phyloP scores from a whole-genome alignment of 1,139 yeast species.

The Kluyveromyces sp. region DNA sequence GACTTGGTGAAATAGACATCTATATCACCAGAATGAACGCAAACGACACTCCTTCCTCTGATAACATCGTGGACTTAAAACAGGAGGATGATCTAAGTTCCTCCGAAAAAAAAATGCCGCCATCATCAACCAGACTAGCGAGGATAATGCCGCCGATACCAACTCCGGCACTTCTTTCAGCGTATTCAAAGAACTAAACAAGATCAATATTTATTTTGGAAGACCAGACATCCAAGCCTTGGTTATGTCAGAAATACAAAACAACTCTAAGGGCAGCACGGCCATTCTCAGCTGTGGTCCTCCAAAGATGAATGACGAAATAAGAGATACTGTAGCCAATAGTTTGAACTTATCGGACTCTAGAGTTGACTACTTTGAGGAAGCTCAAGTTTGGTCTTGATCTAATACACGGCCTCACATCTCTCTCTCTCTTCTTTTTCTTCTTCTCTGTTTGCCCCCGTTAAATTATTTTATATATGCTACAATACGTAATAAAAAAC shows the following conservation, averaged over 20 bases:
- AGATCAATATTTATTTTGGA: constrained; percentile 2
- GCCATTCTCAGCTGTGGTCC: constrained; percentile 9
- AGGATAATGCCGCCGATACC: no score
- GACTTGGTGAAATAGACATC: constrained; percentile 9
- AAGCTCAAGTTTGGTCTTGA: constrained; percentile 1
- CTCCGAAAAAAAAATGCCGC: no score
- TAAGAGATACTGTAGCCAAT: constrained; percentile 7
- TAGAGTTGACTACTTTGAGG: constrained; percentile 4
- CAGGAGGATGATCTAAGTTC: no score
- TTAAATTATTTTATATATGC: no score
- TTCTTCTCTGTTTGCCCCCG: no score
- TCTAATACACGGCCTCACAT: no score
- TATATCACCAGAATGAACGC: constrained; percentile 9
- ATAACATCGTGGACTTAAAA: not conserved
- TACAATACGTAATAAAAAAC: no score
- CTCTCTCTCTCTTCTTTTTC: no score
- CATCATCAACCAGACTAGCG: no score
- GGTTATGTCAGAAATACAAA: constrained; percentile 3
- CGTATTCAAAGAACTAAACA: not conserved
- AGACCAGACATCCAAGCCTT: constrained; percentile 7
- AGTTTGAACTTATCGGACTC: not conserved
- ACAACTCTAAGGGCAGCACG: constrained; percentile 4
- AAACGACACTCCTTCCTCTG: not conserved
- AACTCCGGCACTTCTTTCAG: no score
- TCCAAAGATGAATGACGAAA: constrained; percentile 7